These are phyloP conservation scores for Apiospora malaysiana DNA, from an alignment of 2,329 filamentous ascomycete species.

Conservation along the genomic window DNA sequence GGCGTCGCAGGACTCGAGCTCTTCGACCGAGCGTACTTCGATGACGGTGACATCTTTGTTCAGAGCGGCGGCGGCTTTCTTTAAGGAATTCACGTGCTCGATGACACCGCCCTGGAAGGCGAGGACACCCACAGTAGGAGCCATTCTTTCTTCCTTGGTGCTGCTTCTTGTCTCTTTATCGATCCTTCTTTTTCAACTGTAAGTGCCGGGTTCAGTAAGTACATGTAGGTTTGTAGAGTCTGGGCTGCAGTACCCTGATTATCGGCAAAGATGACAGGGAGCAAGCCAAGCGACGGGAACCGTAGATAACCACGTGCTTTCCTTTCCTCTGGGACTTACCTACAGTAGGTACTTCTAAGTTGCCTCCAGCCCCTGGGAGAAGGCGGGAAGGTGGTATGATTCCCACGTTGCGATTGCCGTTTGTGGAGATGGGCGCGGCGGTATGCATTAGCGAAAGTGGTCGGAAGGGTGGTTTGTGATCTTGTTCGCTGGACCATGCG, in stretches of 20 bases:
- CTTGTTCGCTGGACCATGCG: background rate
- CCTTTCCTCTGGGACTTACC: background rate
- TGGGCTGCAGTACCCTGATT: background rate
- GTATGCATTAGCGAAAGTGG: background rate
- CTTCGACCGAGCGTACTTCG: conserved; percentile 77
- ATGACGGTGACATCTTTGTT: conserved; percentile 62
- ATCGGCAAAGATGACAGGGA: too few relatives aligned
- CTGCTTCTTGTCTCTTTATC: background rate
- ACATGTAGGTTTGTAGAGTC: background rate
- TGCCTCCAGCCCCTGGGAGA: background rate
- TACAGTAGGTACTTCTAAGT: background rate
- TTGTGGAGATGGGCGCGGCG: background rate
- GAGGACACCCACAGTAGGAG: conserved; percentile 58
- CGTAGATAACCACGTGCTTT: background rate
- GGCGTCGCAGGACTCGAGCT: conserved; percentile 78
- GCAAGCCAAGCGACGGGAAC: background rate
- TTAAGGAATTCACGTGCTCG: conserved; percentile 82
- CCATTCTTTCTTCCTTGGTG: background rate
- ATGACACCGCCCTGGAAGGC: conserved; percentile 92
- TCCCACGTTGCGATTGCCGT: conserved; percentile 1
- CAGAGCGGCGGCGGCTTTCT: conserved; percentile 66
- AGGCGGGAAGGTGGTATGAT: background rate
- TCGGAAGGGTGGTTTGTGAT: background rate
- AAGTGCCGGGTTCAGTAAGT: background rate
- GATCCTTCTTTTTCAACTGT: background rate